Evolutionary conservation across 108 stramenopile genomes (phyloP).

Genomic region (Cyclotella distinguenda): DNA sequence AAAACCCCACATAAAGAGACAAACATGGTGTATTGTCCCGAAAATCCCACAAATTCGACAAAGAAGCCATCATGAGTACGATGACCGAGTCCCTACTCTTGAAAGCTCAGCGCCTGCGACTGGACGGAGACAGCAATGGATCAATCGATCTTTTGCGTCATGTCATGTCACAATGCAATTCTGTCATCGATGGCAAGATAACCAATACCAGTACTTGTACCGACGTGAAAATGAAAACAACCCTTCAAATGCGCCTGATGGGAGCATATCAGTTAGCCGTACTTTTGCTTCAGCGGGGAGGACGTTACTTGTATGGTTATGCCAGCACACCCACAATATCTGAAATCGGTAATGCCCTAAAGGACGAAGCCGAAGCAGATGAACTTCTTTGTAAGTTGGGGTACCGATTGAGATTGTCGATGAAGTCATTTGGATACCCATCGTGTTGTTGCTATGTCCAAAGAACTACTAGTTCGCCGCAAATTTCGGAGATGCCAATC

Average conservation of each 20-base stretch:
- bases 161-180: constrained; percentile 36
- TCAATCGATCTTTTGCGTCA: constrained; percentile 30
- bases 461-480: background rate
- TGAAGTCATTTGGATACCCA: constrained; percentile 38
- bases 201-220: background rate
- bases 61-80: constrained; percentile 20
- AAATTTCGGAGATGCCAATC: constrained; percentile 9
- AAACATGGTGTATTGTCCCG: too few species aligned
- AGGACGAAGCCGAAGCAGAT: constrained; percentile 39
- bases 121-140: constrained; percentile 28
- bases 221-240: background rate
- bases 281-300: constrained; percentile 31
- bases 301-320: constrained; percentile 3
- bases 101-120: constrained; percentile 30
- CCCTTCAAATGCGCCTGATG: constrained; percentile 14
- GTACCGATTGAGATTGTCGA: constrained; percentile 29
- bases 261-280: constrained; percentile 32
- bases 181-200: constrained; percentile 2
- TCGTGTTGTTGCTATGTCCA: constrained; percentile 6
- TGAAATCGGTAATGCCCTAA: background rate
- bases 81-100: constrained; percentile 45
- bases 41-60: background rate
- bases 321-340: background rate
- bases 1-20: too few species aligned
- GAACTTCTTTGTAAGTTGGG: constrained; percentile 23